Percentiles rank a stretch among this genome's conserved stretches.
These are phyloP conservation scores for Agrocybe pediades DNA, from an alignment of 768 basidiomycete species.

Conservation along the genomic window DNA sequence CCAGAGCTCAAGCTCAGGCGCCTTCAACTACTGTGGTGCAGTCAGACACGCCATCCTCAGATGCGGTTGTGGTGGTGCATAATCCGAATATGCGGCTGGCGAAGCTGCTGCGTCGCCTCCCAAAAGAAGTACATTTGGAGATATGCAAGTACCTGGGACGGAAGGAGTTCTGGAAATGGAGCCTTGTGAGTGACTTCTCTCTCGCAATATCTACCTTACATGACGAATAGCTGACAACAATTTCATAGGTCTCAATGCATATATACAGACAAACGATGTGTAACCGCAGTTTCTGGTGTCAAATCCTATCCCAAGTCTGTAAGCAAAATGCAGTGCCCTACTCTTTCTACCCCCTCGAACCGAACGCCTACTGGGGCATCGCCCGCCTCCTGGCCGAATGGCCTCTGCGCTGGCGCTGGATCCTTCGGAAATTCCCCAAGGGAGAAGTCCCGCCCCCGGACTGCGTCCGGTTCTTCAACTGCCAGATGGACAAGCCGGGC, in stretches of 20 bases:
- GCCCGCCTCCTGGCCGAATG: constrained; percentile 1
- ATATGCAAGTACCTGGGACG: background rate
- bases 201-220: too few species aligned
- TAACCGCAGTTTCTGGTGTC: constrained; percentile 1
- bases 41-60: background rate
- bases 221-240: background rate
- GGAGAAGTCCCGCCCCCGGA: background rate
- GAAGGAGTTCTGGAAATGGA: background rate
- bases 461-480: background rate
- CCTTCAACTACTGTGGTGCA: too few species aligned
- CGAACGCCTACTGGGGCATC: background rate
- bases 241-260: background rate
- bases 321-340: background rate
- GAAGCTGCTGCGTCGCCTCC: background rate
- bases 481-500: too few species aligned
- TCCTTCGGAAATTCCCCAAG: background rate
- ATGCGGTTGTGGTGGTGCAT: background rate
- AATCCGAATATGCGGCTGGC: background rate
- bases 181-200: background rate
- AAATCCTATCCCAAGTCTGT: background rate
- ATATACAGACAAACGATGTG: background rate
- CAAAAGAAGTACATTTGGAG: background rate
- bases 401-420: background rate
- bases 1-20: too few species aligned
- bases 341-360: background rate